phyloP scores from a whole-genome alignment of 169 alveolate genomes.

The Condylostoma magnum region DNA sequence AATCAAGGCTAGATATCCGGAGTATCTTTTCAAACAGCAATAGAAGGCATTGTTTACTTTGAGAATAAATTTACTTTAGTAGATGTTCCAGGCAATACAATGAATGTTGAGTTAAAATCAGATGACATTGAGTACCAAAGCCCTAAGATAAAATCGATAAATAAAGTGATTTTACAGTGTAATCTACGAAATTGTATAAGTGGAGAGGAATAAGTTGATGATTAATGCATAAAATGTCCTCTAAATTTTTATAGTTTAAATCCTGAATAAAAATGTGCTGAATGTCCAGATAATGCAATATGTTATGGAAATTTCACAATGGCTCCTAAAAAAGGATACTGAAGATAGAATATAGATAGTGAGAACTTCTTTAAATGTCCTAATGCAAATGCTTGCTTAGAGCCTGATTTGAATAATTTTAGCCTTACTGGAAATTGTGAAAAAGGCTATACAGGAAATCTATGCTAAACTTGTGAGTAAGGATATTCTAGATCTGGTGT shows the following conservation, averaged over 20 bases:
- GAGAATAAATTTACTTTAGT: too few relatives aligned
- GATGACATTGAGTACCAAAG: too few relatives aligned
- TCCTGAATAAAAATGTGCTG: constrained; percentile 1
- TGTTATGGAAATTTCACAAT: constrained; percentile 44
- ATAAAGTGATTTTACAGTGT: too few relatives aligned
- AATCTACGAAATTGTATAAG: background rate
- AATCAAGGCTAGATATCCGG: too few relatives aligned
- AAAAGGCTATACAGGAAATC: constrained; percentile 5
- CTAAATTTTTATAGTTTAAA: background rate
- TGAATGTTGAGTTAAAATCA: too few relatives aligned
- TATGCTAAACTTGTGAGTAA: constrained; percentile 7
- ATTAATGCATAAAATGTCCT: background rate
- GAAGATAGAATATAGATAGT: constrained; percentile 33
- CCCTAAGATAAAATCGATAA: too few relatives aligned
- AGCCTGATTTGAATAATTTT: background rate
- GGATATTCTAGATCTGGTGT: background rate
- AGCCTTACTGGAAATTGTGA: background rate
- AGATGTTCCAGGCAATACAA: too few relatives aligned
- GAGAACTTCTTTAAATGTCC: constrained; percentile 38
- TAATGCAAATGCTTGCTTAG: constrained; percentile 36
- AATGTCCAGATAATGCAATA: constrained; percentile 25
- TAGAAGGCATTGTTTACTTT: too few relatives aligned
- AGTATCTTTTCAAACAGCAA: too few relatives aligned
- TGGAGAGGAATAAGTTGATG: background rate
- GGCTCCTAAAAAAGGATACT: constrained; percentile 51